Evolutionary conservation across 1,284 basidiomycete genomes (phyloP), one percentile per base, ranked within the genome.

Genomic region (Schizophyllum commune): DNA sequence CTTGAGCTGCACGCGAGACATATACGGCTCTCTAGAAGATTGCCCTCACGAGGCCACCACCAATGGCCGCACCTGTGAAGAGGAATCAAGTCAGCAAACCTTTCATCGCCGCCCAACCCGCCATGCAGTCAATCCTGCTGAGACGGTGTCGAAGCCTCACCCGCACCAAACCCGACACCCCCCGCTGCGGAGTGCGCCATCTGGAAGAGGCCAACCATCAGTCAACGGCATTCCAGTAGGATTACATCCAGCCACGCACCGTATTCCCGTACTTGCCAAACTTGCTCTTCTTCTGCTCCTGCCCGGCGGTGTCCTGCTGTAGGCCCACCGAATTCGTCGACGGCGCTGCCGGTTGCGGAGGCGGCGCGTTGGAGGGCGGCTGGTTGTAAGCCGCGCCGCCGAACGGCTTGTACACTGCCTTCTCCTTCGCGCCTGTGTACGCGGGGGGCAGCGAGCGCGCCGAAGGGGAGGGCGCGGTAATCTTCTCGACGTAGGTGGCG

Each of bases 111-210:
- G n/a, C 4, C 39, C n/a, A n/a, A 21, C 19, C 7, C 34, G 19
- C 4, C 19, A 20, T 15, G 32, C 13, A 11, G n/a, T n/a, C 47
- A n/a, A n/a, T n/a, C n/a, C n/a, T n/a, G n/a, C n/a, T n/a, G n/a
- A n/a, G n/a, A n/a, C n/a, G n/a, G n/a, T n/a, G n/a, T n/a, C n/a
- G n/a, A n/a, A n/a, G n/a, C n/a, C n/a, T n/a, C 22, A 81, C 82
- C 69, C 73, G 80, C 86, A 65, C 88, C 87, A 64, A 89, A 89
- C 8, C 88, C 88, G 59, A 84, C 80, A 69, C 88, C 88, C 55
- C 87, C 86, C 3, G 80, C 88, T 52, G 88, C 87, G 56, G 84
- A 82, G 56, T 82, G 78, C 4, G 85, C 86, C 76, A 89, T 79
- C 85, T 85, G 61, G 62, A 34, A 57, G 47, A 7, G 56, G 51